Conservation (phyloP, 2,329 filamentous ascomycete genomes). For the Biscogniauxia sp. region DNA sequence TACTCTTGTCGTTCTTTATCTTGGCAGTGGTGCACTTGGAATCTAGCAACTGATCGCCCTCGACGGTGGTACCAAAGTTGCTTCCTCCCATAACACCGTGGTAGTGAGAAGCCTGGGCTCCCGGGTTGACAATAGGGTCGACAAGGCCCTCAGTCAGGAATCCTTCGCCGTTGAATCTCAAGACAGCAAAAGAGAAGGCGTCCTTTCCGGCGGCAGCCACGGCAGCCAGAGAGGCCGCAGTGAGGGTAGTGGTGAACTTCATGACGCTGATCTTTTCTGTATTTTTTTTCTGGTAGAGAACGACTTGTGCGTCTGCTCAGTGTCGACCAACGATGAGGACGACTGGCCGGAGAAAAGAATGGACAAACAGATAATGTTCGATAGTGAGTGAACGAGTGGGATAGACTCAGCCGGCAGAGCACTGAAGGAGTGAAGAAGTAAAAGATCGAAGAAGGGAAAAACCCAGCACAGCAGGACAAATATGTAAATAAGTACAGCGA, state of each 20-base stretch:
- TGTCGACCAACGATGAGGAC: neutral
- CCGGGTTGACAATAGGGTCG: conserved; percentile 69
- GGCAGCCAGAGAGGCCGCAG: conserved; percentile 34
- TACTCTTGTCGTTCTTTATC: conserved; percentile 66
- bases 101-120: conserved; percentile 57
- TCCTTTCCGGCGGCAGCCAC: conserved; percentile 42
- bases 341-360: conserved; percentile 26
- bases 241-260: conserved; percentile 22
- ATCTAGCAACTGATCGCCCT: conserved; percentile 54
- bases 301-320: conserved; percentile 3
- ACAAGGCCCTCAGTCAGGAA: conserved; percentile 59
- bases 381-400: conserved; percentile 22
- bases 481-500: conserved; percentile 4
- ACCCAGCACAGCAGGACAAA: conserved; percentile 3
- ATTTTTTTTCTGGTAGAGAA: conserved; percentile 17
- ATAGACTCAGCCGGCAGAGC: conserved; percentile 28
- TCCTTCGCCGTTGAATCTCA: conserved; percentile 66
- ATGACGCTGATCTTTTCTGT: conserved; percentile 22
- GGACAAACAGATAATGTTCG: conserved; percentile 27
- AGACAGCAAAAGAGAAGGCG: conserved; percentile 61
- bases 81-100: conserved; percentile 72
- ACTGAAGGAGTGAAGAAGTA: conserved; percentile 23
- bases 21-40: conserved; percentile 71
- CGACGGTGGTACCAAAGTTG: conserved; percentile 62
- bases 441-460: conserved; percentile 18